Evolutionary conservation across 495 filamentous ascomycete species (phyloP).

Genomic region (Daldinia decipiens): DNA sequence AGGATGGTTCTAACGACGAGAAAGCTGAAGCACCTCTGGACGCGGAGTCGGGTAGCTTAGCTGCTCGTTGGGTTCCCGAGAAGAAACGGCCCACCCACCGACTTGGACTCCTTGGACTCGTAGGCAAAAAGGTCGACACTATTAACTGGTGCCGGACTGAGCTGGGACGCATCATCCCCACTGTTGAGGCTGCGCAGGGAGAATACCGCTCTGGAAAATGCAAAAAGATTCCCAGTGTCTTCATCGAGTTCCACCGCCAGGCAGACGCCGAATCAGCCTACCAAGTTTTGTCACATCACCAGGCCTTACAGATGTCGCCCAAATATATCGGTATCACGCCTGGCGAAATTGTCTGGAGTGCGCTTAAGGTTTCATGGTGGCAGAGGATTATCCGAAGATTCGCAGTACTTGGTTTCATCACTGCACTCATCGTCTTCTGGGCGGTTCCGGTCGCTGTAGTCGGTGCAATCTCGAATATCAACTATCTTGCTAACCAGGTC

Average conservation of each 20-base stretch:
- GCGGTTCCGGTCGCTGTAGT: conserved; percentile 90
- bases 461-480: conserved; percentile 87
- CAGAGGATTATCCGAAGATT: conserved; percentile 78
- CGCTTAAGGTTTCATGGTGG: conserved; percentile 89
- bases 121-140: conserved; percentile 94
- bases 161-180: conserved; percentile 82
- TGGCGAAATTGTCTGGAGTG: conserved; percentile 87
- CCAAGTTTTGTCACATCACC: conserved; percentile 88
- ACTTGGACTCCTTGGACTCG: conserved; percentile 73
- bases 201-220: conserved; percentile 76
- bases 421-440: conserved; percentile 91
- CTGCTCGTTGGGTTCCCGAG: conserved; percentile 78
- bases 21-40: conserved; percentile 61
- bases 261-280: conserved; percentile 85
- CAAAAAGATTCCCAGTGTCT: conserved; percentile 76
- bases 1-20: conserved; percentile 62
- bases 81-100: conserved; percentile 90
- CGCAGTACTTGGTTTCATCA: conserved; percentile 74
- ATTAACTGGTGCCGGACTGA: conserved; percentile 92
- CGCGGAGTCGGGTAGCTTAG: conserved; percentile 77
- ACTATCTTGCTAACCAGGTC: conserved; percentile 67
- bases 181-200: conserved; percentile 79
- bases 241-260: conserved; percentile 87
- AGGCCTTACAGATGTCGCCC: conserved; percentile 91
- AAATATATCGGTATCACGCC: conserved; percentile 88